phyloP scores from a whole-genome alignment of 176 grass and related monocot species.

The Juncus effusus region DNA sequence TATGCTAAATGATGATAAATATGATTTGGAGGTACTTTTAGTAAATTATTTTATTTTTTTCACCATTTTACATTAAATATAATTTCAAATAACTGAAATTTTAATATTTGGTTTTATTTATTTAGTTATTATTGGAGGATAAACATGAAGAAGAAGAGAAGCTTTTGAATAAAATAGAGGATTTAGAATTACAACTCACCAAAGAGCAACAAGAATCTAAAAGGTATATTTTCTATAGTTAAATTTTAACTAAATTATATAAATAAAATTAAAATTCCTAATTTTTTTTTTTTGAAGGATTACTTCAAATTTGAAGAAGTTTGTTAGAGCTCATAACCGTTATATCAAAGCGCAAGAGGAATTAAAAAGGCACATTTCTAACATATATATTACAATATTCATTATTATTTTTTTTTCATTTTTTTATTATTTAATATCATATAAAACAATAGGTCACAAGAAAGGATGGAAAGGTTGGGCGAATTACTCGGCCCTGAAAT shows the following conservation, averaged over 20 bases:
- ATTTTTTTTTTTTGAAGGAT: constrained; percentile 39
- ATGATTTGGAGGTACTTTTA: constrained; percentile 46
- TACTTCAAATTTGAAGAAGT: constrained; percentile 65
- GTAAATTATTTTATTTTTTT: not conserved
- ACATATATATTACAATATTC: not conserved
- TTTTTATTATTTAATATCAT: constrained; percentile 3
- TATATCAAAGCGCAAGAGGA: constrained; percentile 67
- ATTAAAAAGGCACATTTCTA: constrained; percentile 62
- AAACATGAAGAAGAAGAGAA: constrained; percentile 49
- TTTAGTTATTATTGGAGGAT: constrained; percentile 47
- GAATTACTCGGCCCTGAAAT: constrained; percentile 58
- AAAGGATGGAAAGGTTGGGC: constrained; percentile 58
- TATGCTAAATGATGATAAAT: constrained; percentile 61
- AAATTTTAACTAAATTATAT: not conserved
- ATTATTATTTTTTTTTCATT: constrained; percentile 18
- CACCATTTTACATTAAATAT: not conserved
- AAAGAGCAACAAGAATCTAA: constrained; percentile 53
- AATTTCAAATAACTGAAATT: not conserved
- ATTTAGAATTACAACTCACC: constrained; percentile 62
- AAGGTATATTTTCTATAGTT: constrained; percentile 45
- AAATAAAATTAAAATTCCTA: not conserved
- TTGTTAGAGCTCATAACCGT: constrained; percentile 62
- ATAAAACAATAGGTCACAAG: constrained; percentile 50
- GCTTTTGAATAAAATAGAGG: constrained; percentile 52
- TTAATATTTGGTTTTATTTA: constrained; percentile 6